Base-by-base conservation (phyloP, 228 moss, liverwort and hornwort genomes). In the Sphagnum magellanicum region DNA sequence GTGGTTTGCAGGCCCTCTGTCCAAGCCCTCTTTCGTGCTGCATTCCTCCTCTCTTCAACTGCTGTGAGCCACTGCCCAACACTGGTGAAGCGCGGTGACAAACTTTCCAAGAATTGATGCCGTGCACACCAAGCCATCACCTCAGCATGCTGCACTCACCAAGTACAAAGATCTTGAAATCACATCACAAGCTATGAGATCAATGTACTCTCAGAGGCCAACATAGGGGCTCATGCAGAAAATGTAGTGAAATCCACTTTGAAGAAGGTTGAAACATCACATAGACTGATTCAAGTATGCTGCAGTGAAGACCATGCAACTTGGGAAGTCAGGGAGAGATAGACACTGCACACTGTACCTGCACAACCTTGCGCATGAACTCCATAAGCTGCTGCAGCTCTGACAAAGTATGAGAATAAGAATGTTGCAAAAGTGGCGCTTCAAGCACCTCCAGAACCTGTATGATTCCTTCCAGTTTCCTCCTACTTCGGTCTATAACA, bases 61-160 rank as follows among this genome's bases (percentile, higher is more conserved):
- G 85, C 72, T 67, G 74, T 66, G 65, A 87, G 87, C 97, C 97
- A 98, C 78, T 88, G 86, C 47, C 72, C 78, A 49, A 77, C 65
- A 53, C 76, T 88, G 62, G 73, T 74, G 76, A 91, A 90, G 71
- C 93, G 79, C 65, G 90, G 87, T 68, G 79, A 90, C 51, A 73
- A 52, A 65, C 72, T 81, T 61, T 90, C 93, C 65, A 98, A 74
- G 73, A 93, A 93, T 12, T 81, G 83, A 77, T 93, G 93, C 73
- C 91, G 82, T 4, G 88, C 85, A 76, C 93, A 98, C 97, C 97
- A 98, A 53, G 90, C 73, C 88, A 98, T 98, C 67, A 98, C 90
- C 82, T 98, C 93, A 84, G 91, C 72, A 77, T 98, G 97, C 93
- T 98, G 89, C 80, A 78, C 5, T 51, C 50, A 50, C 53, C 46